Conservation (phyloP, 108 stramenopile species). For the Phaeodactylum tricornutum region DNA sequence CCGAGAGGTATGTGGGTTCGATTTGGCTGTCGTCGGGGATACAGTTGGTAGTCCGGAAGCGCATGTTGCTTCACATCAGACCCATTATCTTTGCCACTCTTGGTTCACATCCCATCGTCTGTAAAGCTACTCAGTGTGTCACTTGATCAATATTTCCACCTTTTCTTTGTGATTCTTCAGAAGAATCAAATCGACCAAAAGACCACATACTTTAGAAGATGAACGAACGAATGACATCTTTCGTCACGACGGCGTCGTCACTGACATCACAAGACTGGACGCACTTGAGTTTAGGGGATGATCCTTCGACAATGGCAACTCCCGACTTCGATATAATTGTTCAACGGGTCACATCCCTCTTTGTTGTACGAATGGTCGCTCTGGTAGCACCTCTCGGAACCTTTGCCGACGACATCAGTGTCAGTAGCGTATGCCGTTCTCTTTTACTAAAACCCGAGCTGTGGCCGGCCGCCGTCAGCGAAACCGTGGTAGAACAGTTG, state of each 20-base stretch:
- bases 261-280: constrained; percentile 27
- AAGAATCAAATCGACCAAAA: no score
- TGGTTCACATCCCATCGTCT: no score
- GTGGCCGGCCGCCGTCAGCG: constrained; percentile 24
- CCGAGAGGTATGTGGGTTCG: no score
- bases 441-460: constrained; percentile 9
- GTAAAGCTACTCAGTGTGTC: no score
- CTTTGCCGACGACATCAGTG: constrained; percentile 21
- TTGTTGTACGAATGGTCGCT: constrained; percentile 54
- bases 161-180: no score
- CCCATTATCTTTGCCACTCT: no score
- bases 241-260: background rate
- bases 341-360: constrained; percentile 46
- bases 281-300: constrained; percentile 16
- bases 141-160: no score
- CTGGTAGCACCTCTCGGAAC: constrained; percentile 28
- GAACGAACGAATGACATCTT: no score
- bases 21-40: no score
- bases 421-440: constrained; percentile 26
- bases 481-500: constrained; percentile 24
- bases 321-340: constrained; percentile 21
- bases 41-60: no score
- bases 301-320: constrained; percentile 25
- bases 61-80: no score
- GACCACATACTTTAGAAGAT: no score